These are phyloP conservation scores for Backusella tarrabulga DNA, from an alignment of 192 early-diverging fungal species.

Conservation along the genomic window DNA sequence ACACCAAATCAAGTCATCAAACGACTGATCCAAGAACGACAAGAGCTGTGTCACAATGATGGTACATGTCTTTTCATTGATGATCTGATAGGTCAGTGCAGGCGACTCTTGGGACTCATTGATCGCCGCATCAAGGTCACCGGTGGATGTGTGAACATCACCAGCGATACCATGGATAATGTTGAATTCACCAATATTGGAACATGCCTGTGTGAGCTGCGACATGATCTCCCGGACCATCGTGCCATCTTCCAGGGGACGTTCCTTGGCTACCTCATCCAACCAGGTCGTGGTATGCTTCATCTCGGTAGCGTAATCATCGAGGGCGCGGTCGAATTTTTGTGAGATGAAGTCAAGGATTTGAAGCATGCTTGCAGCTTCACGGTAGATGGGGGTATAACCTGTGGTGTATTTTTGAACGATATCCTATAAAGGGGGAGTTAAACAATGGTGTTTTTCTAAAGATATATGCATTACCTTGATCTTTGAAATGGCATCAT, in stretches of 20 bases:
- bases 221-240: constrained; percentile 42
- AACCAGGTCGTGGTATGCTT: constrained; percentile 43
- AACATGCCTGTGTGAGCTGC: constrained; percentile 38
- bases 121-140: constrained; percentile 22
- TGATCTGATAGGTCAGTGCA: constrained; percentile 32
- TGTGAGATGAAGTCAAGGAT: constrained; percentile 41
- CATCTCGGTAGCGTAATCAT: constrained; percentile 19
- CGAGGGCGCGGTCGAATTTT: constrained; percentile 17
- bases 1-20: constrained; percentile 53
- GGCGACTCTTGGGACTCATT: constrained; percentile 7
- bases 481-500: constrained; percentile 18
- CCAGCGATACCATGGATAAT: constrained; percentile 29
- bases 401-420: constrained; percentile 38
- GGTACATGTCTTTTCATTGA: constrained; percentile 41
- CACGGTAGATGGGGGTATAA: constrained; percentile 40
- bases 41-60: constrained; percentile 38
- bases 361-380: constrained; percentile 41
- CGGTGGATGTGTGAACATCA: constrained; percentile 24
- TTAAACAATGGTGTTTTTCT: neutral
- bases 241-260: constrained; percentile 38
- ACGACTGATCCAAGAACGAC: constrained; percentile 40
- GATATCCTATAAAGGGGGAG: constrained; percentile 13
- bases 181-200: constrained; percentile 32
- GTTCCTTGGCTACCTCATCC: constrained; percentile 37
- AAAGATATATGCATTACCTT: constrained; percentile 1